Conservation (phyloP, 768 basidiomycete genomes). For the Auriscalpium vulgare region DNA sequence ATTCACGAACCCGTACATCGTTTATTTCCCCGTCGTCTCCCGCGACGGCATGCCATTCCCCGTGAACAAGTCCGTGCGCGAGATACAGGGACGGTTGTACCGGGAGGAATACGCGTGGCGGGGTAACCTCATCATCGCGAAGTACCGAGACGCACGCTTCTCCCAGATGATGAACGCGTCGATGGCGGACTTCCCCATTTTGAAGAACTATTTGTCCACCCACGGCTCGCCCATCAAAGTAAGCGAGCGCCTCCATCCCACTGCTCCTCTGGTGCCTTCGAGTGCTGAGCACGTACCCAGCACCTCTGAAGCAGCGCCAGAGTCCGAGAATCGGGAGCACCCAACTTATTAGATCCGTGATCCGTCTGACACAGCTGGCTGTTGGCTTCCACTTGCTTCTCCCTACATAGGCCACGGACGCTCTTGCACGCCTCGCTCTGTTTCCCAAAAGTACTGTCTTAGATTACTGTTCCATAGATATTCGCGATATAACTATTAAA, state of each 20-base stretch:
- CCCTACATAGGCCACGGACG: not conserved
- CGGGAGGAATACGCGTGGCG: slow-evolving; percentile 66
- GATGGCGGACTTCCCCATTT: slow-evolving; percentile 79
- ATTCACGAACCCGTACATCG: slow-evolving; percentile 71
- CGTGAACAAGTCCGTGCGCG: slow-evolving; percentile 65
- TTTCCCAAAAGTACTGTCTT: slow-evolving; percentile 1
- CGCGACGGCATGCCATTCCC: slow-evolving; percentile 81
- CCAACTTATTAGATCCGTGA: not conserved
- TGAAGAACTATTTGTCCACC: slow-evolving; percentile 72
- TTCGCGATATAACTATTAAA: not conserved
- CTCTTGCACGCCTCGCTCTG: not conserved
- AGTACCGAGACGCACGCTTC: slow-evolving; percentile 44
- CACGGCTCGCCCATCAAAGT: slow-evolving; percentile 43
- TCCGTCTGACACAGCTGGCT: not conserved
- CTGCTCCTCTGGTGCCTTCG: not conserved
- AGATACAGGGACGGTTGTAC: slow-evolving; percentile 59
- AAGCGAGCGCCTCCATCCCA: slow-evolving; percentile 23
- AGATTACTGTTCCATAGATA: not conserved
- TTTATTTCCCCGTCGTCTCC: slow-evolving; percentile 70
- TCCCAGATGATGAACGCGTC: slow-evolving; percentile 57
- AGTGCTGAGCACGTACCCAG: slow-evolving; percentile 1
- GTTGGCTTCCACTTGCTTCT: not conserved
- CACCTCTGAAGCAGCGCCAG: slow-evolving; percentile 5
- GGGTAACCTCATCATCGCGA: slow-evolving; percentile 72
- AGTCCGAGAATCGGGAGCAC: not conserved